Evolutionary conservation across 75 land plant genomes (phyloP), one percentile per base, ranked within the genome.

Genomic region (Gnetum montanum): DNA sequence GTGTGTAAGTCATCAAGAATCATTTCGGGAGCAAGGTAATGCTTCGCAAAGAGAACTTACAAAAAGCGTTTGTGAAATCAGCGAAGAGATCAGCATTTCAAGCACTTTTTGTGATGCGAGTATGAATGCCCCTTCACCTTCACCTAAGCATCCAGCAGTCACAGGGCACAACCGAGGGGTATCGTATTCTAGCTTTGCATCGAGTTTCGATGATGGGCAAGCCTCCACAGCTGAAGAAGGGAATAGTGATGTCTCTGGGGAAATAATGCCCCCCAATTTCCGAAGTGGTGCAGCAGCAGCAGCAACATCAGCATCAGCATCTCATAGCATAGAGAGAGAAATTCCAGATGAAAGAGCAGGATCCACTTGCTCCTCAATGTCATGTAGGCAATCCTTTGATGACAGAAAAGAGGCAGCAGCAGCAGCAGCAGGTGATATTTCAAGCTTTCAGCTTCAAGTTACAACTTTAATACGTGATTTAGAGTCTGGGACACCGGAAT

Each of bases 391-490:
- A 24, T 16, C 8, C 34, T 30, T 49, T 22, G 59, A 49, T 15
- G 66, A 59, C 15, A 28, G 25, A 38, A 66, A 46, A 19, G 18
- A n/a, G 27, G 11, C 68, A 16, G 11, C 60, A n/a, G 46, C 74
- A 31, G 66, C 55, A 7, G 45, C 62, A 23, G 62, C 45, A 29
- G 53, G 20, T 44, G 69, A 64, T 34, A 57, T 64, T 57, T n/a
- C 34, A 18, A 63, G 62, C 27, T 67, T 69, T n/a, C 12, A 28
- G 66, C 60, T 53, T 27, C 64, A 74, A 57, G 73, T 56, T 33
- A 34, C 62, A 23, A 57, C 43, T 20, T 54, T 76, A 16, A 48
- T 67, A 16, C 34, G 59, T 18, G 70, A 63, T 38, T 49, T 76
- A 28, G 40, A 62, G 4, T 61, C 76, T 23, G 13, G 47, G 12